A percentile compares a stretch with the other conserved stretches of the same genome.
Evolutionary conservation across 371 early-diverging fungal species (phyloP).

Genomic region (Apophysomyces ossiformis): DNA sequence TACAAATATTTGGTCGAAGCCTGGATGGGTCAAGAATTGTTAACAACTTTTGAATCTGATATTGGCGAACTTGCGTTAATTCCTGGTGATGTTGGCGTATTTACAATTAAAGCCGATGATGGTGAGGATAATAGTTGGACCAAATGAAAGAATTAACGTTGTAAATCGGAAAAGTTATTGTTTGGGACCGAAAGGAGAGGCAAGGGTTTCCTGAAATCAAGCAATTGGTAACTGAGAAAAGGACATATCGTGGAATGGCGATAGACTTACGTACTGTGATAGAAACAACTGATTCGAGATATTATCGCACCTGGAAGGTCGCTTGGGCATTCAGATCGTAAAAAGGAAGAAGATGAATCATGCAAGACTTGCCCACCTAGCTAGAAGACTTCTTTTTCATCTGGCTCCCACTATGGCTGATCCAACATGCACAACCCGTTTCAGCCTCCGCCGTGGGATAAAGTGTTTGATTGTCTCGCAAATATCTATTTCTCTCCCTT

Average conservation of each 20-base stretch:
- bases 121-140: conserved; percentile 32
- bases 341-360: conserved; percentile 9
- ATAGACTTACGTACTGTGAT: background rate
- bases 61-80: conserved; percentile 72
- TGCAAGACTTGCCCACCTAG: conserved; percentile 19
- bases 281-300: conserved; percentile 73
- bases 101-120: conserved; percentile 62
- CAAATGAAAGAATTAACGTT: background rate
- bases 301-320: conserved; percentile 67
- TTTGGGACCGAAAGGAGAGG: conserved; percentile 72
- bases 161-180: conserved; percentile 31
- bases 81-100: conserved; percentile 66
- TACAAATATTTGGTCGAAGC: conserved; percentile 30
- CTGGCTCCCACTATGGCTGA: too few species aligned
- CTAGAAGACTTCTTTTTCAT: background rate
- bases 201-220: conserved; percentile 77
- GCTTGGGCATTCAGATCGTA: conserved; percentile 65
- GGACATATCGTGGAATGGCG: background rate
- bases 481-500: background rate
- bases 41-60: conserved; percentile 65
- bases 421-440: background rate
- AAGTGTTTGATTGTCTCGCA: background rate
- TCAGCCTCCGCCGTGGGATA: conserved; percentile 5
- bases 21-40: conserved; percentile 75
- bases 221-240: conserved; percentile 50